Conservation (phyloP, 2,329 filamentous ascomycete genomes). For the Cytospora paraplurivora region DNA sequence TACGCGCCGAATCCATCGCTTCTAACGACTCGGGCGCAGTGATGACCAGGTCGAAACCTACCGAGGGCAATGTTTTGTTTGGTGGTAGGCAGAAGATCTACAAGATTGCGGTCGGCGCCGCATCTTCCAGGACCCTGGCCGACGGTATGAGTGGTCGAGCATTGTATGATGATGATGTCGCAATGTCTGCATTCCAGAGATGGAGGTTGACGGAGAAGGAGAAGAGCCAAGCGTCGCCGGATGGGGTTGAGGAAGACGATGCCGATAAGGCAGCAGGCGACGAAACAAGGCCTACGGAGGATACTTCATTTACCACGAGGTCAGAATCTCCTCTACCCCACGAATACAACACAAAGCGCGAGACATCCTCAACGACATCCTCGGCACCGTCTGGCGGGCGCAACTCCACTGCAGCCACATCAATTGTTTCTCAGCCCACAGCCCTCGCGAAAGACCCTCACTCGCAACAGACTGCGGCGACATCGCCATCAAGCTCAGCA, state of each 20-base stretch:
- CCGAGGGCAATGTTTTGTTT: constrained; percentile 90
- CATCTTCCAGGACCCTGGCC: constrained; percentile 44
- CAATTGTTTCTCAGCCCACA: constrained; percentile 72
- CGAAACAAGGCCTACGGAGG: constrained; percentile 37
- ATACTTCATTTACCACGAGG: constrained; percentile 41
- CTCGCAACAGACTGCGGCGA: constrained; percentile 39
- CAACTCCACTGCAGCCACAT: constrained; percentile 86
- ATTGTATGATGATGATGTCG: constrained; percentile 86
- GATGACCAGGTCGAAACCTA: constrained; percentile 81
- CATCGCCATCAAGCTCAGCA: constrained; percentile 43
- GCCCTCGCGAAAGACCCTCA: constrained; percentile 55
- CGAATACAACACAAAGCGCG: constrained; percentile 73
- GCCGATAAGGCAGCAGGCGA: constrained; percentile 41
- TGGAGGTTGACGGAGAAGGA: constrained; percentile 64
- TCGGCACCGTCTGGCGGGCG: constrained; percentile 67
- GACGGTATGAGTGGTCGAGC: constrained; percentile 65
- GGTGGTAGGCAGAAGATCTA: constrained; percentile 96
- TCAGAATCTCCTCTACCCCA: constrained; percentile 60
- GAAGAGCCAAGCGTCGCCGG: constrained; percentile 41
- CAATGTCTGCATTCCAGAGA: constrained; percentile 80
- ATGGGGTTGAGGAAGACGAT: constrained; percentile 43
- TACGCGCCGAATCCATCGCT: constrained; percentile 66
- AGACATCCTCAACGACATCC: constrained; percentile 85
- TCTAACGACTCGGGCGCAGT: constrained; percentile 73
- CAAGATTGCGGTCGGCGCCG: constrained; percentile 66